Evolutionary conservation across 305 asterid species (phyloP), one percentile per base, ranked within the genome.

Genomic region (Vinca major): DNA sequence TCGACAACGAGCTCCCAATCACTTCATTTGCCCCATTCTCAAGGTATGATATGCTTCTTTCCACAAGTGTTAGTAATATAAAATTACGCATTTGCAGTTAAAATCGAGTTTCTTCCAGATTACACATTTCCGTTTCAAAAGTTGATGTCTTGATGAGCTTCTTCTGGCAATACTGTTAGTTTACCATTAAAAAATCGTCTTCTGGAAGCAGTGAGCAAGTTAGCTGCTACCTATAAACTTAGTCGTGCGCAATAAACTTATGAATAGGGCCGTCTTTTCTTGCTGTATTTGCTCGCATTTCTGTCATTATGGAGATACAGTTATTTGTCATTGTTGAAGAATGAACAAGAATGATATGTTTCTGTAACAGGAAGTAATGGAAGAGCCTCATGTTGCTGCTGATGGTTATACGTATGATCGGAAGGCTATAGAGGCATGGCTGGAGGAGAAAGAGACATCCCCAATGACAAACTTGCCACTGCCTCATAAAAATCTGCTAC

Each of bases 301-400:
- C n/a, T n/a, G n/a, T n/a, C n/a, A n/a, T n/a, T n/a, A n/a, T n/a
- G n/a, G n/a, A n/a, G n/a, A n/a, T n/a, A n/a, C n/a, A n/a, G n/a
- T n/a, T n/a, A n/a, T n/a, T n/a, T n/a, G n/a, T n/a, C n/a, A n/a
- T n/a, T n/a, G n/a, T n/a, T n/a, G n/a, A n/a, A n/a, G n/a, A n/a
- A n/a, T n/a, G 33, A 26, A 26, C 1, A 1, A 26, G 33, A 26
- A 26, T 26, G 33, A 0, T 1, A 26, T 26, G 16, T 50, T 69
- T 36, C 16, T 36, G 2, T 76, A 62, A 58, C 89, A 92, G 98
- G 95, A 79, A 71, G 86, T 88, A 41, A 92, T 88, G 97, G 62
- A 50, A 1, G 96, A 90, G 49, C 97, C 97, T 36, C 81, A 86
- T 80, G 97, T 90, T 61, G 97, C 97, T 74, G 95, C 85, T 60